Base-by-base conservation (phyloP, 495 filamentous ascomycete genomes). In the Rhypophila decipiens region DNA sequence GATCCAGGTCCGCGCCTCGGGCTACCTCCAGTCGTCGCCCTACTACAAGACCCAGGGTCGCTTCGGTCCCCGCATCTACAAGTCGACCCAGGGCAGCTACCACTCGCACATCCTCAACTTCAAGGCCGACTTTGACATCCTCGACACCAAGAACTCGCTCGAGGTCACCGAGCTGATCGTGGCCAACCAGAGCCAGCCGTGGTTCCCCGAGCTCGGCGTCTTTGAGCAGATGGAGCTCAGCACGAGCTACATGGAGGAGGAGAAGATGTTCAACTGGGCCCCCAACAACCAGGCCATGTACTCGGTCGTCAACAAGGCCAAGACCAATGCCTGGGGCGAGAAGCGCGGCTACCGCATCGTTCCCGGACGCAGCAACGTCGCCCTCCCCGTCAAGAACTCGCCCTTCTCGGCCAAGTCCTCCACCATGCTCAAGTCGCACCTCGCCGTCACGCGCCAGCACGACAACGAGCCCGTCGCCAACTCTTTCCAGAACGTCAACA, bases 81-180 rank as follows among this genome's bases (percentile, higher is more conserved):
- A 75, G 37, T 58, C 61, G 11, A 64, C 74, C 0, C 64, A 69
- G 22, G 71, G 73, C 34, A 65, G 66, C 5, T 69, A 74, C 44
- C 75, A 79, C 62, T 70, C 73, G 47, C 75, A 79, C 48, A 64
- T 77, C 9, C 46, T 79, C 5, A 76, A 70, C 47, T 80, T 69
- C 63, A 77, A 77, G 50, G 71, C 68, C 17, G 75, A 80, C 59
- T 73, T 80, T 46, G 75, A 80, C 50, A 63, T 80, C 21, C 53
- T 71, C 15, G 72, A 64, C 23, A 59, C 63, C n/a, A 59, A 61
- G 21, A 79, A 79, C 59, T 70, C 58, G 21, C 52, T 78, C 22
- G 59, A 71, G 45, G 58, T 66, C 21, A 69, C 66, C 15, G 60
- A 65, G n/a, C 54, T 75, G 19, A 57, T 67, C 19, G 54, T 65